Percentiles rank a stretch among this genome's conserved stretches.
Evolutionary conservation across 768 basidiomycete genomes (phyloP).

Genomic region (Daedalea quercina): DNA sequence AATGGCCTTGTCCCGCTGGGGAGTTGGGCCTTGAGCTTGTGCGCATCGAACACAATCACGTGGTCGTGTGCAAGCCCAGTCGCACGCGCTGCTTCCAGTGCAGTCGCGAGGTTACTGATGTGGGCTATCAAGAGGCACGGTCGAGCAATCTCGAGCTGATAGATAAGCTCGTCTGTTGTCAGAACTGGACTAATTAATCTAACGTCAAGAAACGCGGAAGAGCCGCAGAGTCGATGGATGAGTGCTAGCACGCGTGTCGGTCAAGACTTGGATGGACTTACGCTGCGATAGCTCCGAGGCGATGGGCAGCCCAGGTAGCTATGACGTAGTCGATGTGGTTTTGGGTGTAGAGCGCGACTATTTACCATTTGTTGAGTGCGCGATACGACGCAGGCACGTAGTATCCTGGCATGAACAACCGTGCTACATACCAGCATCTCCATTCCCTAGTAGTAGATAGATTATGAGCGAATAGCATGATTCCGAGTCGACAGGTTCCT

Average conservation of each 20-base stretch:
- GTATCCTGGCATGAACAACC: too few relatives aligned
- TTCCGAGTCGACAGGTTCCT: too few relatives aligned
- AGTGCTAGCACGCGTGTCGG: neutral
- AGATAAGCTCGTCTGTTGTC: slow-evolving; percentile 9
- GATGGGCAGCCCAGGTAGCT: slow-evolving; percentile 8
- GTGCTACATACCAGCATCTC: too few relatives aligned
- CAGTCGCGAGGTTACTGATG: slow-evolving; percentile 13
- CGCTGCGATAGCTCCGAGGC: slow-evolving; percentile 11
- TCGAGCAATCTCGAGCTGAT: slow-evolving; percentile 21
- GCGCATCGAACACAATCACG: slow-evolving; percentile 17
- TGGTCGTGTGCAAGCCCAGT: slow-evolving; percentile 13
- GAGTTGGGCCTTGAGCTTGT: too few relatives aligned
- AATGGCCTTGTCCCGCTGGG: neutral
- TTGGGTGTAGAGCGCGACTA: slow-evolving; percentile 5
- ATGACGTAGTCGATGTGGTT: slow-evolving; percentile 6
- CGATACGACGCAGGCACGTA: too few relatives aligned
- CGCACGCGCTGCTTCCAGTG: slow-evolving; percentile 14
- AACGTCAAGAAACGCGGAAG: too few relatives aligned
- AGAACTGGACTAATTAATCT: too few relatives aligned
- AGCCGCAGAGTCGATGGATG: neutral
- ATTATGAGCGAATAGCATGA: too few relatives aligned
- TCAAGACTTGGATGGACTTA: slow-evolving; percentile 1
- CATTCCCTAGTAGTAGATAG: too few relatives aligned
- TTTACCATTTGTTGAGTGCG: neutral
- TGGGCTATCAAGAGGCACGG: slow-evolving; percentile 18